Percentiles rank a stretch among this genome's conserved stretches.
phyloP scores from a whole-genome alignment of 768 basidiomycete species.

The Rhizopogon vesiculosus region DNA sequence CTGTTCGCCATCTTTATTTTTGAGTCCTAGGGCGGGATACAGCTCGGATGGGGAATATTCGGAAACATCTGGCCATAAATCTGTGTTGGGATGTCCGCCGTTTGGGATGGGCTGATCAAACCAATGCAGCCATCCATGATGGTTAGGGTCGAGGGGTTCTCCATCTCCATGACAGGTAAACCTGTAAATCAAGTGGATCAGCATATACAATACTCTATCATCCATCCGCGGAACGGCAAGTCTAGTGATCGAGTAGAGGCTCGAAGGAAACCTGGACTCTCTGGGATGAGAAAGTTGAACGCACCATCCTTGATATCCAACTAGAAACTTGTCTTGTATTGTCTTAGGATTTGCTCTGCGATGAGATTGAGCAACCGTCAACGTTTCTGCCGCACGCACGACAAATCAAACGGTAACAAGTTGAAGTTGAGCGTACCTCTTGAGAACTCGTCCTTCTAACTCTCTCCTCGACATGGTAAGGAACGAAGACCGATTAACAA shows the following conservation, averaged over 20 bases:
- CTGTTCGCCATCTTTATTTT: constrained; percentile 49
- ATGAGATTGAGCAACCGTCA: neutral
- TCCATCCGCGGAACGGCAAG: too few relatives aligned
- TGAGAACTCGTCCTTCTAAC: constrained; percentile 3
- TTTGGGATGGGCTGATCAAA: constrained; percentile 61
- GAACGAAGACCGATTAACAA: neutral
- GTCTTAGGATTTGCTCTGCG: constrained; percentile 65
- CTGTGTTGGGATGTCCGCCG: constrained; percentile 69
- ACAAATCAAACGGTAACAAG: too few relatives aligned
- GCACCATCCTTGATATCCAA: constrained; percentile 87
- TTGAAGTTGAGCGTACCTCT: constrained; percentile 4
- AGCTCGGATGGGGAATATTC: constrained; percentile 68
- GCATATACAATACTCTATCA: neutral
- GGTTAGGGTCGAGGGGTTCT: constrained; percentile 60
- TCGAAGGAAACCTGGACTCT: neutral
- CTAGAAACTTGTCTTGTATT: constrained; percentile 79
- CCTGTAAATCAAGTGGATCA: constrained; percentile 32
- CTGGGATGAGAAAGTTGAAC: constrained; percentile 9
- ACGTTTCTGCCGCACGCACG: neutral
- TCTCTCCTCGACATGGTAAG: neutral
- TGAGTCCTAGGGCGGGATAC: constrained; percentile 63
- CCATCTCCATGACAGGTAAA: constrained; percentile 72
- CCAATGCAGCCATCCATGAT: constrained; percentile 90
- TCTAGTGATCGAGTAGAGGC: too few relatives aligned
- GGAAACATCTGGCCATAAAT: constrained; percentile 78